Percentiles rank a stretch among this genome's conserved stretches.
These are phyloP conservation scores for Sugiyamaella chiloensis DNA, from an alignment of 805 yeast genomes.

Conservation along the genomic window DNA sequence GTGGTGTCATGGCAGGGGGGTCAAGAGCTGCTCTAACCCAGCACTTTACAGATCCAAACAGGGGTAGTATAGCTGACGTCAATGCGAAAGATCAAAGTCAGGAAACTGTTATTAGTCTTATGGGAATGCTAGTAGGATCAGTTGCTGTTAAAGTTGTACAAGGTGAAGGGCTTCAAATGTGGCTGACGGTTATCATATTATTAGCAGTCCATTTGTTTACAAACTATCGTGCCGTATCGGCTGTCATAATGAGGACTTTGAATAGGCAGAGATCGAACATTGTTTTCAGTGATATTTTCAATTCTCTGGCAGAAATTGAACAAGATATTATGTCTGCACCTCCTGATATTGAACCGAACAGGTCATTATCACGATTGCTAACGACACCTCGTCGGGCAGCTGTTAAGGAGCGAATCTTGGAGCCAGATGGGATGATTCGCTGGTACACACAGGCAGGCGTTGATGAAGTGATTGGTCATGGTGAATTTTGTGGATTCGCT, in stretches of 20 bases:
- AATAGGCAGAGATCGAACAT: conserved; percentile 36
- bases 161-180: conserved; percentile 28
- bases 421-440: conserved; percentile 30
- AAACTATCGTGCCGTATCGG: conserved; percentile 34
- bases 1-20: conserved; percentile 39
- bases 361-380: conserved; percentile 22
- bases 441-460: conserved; percentile 22
- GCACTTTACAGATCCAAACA: conserved; percentile 35
- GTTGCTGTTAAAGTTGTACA: conserved; percentile 29
- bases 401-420: conserved; percentile 29
- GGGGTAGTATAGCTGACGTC: conserved; percentile 36
- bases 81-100: conserved; percentile 38
- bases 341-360: conserved; percentile 1
- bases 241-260: conserved; percentile 31
- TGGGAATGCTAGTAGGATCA: conserved; percentile 37
- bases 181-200: conserved; percentile 28
- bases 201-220: conserved; percentile 33
- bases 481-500: conserved; percentile 25
- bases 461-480: conserved; percentile 29
- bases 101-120: conserved; percentile 35
- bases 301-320: conserved; percentile 22
- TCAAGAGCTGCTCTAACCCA: conserved; percentile 37
- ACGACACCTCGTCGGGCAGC: conserved; percentile 27
- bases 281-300: conserved; percentile 28
- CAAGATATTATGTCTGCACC: conserved; percentile 12